phyloP scores from a whole-genome alignment of 352 stramenopile genomes.

The Globisporangium canariense region DNA sequence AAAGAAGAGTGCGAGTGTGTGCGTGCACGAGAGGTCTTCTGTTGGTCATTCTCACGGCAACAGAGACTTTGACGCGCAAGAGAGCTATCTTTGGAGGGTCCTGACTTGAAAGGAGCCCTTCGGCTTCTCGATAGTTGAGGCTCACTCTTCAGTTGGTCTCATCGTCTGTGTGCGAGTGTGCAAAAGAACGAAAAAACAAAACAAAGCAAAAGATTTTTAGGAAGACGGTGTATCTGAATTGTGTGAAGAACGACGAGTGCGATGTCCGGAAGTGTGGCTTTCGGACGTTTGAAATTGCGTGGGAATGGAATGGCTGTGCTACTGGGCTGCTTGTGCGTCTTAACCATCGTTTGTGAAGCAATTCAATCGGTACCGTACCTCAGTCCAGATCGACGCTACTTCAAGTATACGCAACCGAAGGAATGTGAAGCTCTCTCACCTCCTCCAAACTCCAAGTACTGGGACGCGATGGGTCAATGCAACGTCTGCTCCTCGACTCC shows the following conservation, averaged over 20 bases:
- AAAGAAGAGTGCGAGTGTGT: constrained; percentile 8
- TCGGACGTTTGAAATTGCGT: constrained; percentile 1
- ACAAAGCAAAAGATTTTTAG: not conserved
- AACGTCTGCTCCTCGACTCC: constrained; percentile 51
- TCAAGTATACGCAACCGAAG: not conserved
- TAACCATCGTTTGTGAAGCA: constrained; percentile 17
- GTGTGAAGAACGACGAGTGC: constrained; percentile 8
- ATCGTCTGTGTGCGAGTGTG: constrained; percentile 1
- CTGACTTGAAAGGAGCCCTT: constrained; percentile 1
- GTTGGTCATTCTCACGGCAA: constrained; percentile 11
- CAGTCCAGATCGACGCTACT: not conserved
- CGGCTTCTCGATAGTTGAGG: constrained; percentile 2
- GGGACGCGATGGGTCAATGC: constrained; percentile 70
- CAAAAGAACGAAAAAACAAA: not conserved
- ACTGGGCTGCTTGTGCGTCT: constrained; percentile 10
- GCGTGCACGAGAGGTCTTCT: constrained; percentile 1
- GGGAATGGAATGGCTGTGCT: constrained; percentile 9
- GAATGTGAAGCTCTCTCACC: constrained; percentile 60
- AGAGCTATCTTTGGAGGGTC: not conserved
- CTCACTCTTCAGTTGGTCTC: constrained; percentile 1
- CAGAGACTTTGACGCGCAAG: constrained; percentile 5
- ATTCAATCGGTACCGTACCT: not conserved
- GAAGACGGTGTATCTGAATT: constrained; percentile 9
- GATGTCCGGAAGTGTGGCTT: constrained; percentile 10
- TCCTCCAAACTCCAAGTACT: constrained; percentile 47